Conservation (phyloP, 306 rosid species). For the Nissolia schottii region DNA sequence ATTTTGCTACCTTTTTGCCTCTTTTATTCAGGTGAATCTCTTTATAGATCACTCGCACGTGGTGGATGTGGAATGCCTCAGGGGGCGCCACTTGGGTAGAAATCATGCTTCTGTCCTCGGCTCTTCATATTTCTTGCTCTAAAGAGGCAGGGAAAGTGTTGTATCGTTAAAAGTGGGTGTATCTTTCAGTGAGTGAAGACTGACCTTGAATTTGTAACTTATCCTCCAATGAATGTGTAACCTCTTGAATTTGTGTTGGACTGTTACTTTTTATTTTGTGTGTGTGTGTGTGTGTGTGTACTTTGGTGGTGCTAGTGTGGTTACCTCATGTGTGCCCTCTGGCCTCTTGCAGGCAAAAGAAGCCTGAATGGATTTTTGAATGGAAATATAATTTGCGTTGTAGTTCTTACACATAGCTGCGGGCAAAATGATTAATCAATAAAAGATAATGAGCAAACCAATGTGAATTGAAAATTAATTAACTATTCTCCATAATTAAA, state of each 20-base stretch:
- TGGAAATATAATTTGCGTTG: neutral
- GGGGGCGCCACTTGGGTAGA: conserved; percentile 76
- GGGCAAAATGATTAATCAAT: too few species aligned
- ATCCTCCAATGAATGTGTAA: neutral
- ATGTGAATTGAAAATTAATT: neutral
- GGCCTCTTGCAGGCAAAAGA: too few species aligned
- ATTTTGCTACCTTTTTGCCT: neutral
- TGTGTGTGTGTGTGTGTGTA: too few species aligned
- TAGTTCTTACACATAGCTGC: neutral
- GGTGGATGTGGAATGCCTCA: conserved; percentile 83
- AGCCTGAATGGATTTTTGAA: too few species aligned
- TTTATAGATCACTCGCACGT: conserved; percentile 85
- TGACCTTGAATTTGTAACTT: neutral
- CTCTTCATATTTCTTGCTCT: conserved; percentile 54
- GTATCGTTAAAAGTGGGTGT: neutral
- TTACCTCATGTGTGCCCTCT: neutral
- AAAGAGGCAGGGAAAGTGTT: conserved; percentile 14
- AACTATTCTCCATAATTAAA: too few species aligned
- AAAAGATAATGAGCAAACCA: too few species aligned
- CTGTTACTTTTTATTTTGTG: too few species aligned
- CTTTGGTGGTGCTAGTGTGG: too few species aligned
- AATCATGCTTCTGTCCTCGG: conserved; percentile 70
- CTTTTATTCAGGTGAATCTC: conserved; percentile 73
- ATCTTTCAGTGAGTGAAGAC: neutral
- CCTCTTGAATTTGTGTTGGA: neutral